Evolutionary conservation across 2,329 filamentous ascomycete species (phyloP), one percentile per base, ranked within the genome.

Genomic region (Tolypocladium tropicale): DNA sequence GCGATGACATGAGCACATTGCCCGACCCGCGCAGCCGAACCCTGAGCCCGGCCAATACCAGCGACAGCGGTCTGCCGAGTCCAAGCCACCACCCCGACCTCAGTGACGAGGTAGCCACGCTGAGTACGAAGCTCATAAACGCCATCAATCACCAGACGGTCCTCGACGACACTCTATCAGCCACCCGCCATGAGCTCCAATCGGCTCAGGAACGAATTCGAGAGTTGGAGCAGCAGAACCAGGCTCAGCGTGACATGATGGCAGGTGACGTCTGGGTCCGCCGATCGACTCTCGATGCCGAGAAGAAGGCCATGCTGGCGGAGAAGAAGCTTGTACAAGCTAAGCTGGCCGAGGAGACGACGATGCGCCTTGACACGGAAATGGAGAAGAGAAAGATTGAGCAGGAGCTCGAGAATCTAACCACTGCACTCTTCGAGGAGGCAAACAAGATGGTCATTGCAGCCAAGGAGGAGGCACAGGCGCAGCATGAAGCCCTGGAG

Each of bases 131-230:
- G 72, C 84, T 99, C 60, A 93, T 99, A 64, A 93, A 94, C 67
- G 93, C 94, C 49, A 96, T 99, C 73, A 99, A 99, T 69, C 88
- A 95, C 70, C 92, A 96, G 72, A 96, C 92, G 9, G 86, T 82
- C 25, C 80, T 99, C 49, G 94, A 97, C 71, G 94, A 99, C 70
- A 89, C 84, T 12, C 78, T 99, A 21, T 87, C 90, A 53, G 85
- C 84, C 53, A 88, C 91, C 18, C 84, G 91, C 39, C 86, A 92
- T 68, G 91, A 97, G 67, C 76, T 97, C 51, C 90, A 95, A 55
- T 71, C 81, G 36, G 83, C 90, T 10, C 82, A 80, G 57, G 81
- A 86, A 52, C 82, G 80, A 63, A 81, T 95, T 54, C 78, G 76
- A 55, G 77, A 84, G 53, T 74, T 96, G 21, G 90, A 96, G 71